phyloP scores from a whole-genome alignment of 371 early-diverging fungal species.

The Rhizopus sp. region DNA sequence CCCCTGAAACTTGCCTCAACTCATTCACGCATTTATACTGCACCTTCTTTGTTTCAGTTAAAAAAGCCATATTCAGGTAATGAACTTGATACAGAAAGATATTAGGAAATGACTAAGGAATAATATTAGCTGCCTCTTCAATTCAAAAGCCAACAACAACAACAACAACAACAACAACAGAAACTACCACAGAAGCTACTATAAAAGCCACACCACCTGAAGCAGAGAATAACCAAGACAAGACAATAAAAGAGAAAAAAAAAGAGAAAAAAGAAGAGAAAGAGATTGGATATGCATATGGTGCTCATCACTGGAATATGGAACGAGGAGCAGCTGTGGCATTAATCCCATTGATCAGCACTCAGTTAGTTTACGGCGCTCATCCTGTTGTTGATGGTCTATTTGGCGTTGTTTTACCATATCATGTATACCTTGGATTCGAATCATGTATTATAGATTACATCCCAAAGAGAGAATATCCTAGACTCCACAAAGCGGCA shows the following conservation, averaged over 20 bases:
- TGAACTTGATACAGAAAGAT: background rate
- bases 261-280: conserved; percentile 5
- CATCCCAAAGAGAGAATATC: conserved; percentile 70
- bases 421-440: conserved; percentile 85
- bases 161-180: background rate
- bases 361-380: conserved; percentile 77
- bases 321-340: conserved; percentile 83
- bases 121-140: background rate
- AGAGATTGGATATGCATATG: conserved; percentile 22
- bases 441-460: conserved; percentile 81
- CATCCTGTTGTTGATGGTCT: conserved; percentile 85
- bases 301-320: conserved; percentile 47
- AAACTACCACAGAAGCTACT: background rate
- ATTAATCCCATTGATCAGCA: conserved; percentile 75
- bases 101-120: background rate
- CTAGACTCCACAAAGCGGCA: conserved; percentile 61
- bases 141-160: background rate
- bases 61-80: conserved; percentile 20
- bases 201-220: background rate
- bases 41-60: conserved; percentile 8
- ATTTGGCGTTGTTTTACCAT: conserved; percentile 85
- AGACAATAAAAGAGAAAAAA: conserved; percentile 6
- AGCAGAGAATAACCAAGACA: conserved; percentile 1
- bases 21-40: background rate
- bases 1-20: conserved; percentile 8